Conservation (phyloP, 306 rosid species). For the Prunus campanulata region DNA sequence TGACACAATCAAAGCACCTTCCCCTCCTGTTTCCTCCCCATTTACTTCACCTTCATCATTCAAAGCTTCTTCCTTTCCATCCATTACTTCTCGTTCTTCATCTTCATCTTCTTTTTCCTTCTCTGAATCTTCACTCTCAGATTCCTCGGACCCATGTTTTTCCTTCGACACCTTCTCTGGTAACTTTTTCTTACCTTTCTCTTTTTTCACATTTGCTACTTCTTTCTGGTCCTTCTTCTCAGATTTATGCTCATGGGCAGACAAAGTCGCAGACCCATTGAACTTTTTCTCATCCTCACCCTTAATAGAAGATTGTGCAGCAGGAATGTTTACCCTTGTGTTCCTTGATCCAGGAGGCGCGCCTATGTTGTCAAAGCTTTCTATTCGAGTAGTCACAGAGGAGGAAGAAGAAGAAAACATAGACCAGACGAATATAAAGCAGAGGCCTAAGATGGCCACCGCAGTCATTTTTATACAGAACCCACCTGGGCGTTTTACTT, state of each 20-base stretch:
- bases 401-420: conserved; percentile 67
- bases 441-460: conserved; percentile 68
- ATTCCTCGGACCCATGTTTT: conserved; percentile 27
- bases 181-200: conserved; percentile 30
- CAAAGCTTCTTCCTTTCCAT: conserved; percentile 39
- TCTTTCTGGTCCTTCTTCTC: conserved; percentile 34
- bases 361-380: conserved; percentile 81
- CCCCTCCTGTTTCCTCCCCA: conserved; percentile 36
- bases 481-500: conserved; percentile 73
- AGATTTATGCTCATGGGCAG: conserved; percentile 31
- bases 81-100: conserved; percentile 43
- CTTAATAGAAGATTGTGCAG: conserved; percentile 21
- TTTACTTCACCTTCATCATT: conserved; percentile 37
- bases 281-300: conserved; percentile 31
- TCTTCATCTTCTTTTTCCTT: conserved; percentile 42
- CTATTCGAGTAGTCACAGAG: conserved; percentile 62
- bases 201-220: conserved; percentile 36
- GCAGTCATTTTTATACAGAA: conserved; percentile 75
- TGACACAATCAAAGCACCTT: conserved; percentile 37
- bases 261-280: conserved; percentile 35
- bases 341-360: conserved; percentile 58
- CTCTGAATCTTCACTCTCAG: conserved; percentile 35
- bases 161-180: conserved; percentile 23
- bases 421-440: conserved; percentile 80
- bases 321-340: conserved; percentile 21